Conservation (phyloP, 1,284 basidiomycete genomes). For the Leccinum fallax region DNA sequence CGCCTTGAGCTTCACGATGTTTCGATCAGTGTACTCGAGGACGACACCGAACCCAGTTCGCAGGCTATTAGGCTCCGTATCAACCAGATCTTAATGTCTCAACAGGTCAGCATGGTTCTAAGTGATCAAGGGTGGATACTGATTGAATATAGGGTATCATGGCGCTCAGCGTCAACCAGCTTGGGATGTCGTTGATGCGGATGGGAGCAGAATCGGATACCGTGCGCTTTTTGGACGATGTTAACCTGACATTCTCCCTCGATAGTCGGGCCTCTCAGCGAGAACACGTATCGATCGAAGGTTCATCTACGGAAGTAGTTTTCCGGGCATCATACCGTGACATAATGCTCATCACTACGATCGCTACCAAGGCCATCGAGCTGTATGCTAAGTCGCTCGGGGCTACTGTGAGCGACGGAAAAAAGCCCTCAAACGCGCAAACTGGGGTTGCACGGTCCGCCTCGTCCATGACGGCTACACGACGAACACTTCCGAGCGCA, state of each 20-base stretch:
- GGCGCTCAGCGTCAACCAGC: slow-evolving; percentile 78
- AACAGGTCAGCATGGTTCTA: slow-evolving; percentile 62
- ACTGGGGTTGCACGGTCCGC: slow-evolving; percentile 4
- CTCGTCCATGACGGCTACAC: slow-evolving; percentile 17
- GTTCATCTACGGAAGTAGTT: slow-evolving; percentile 82
- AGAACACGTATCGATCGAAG: slow-evolving; percentile 84
- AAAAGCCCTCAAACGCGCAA: slow-evolving; percentile 13
- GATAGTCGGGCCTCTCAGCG: slow-evolving; percentile 78
- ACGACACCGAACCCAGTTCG: slow-evolving; percentile 78
- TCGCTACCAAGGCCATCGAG: slow-evolving; percentile 87
- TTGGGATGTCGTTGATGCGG: slow-evolving; percentile 93
- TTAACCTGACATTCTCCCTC: slow-evolving; percentile 87
- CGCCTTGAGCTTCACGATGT: slow-evolving; percentile 92
- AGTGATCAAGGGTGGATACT: slow-evolving; percentile 9
- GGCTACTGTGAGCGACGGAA: slow-evolving; percentile 1
- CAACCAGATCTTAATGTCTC: slow-evolving; percentile 86
- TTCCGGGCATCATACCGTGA: slow-evolving; percentile 94
- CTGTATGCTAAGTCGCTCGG: slow-evolving; percentile 44
- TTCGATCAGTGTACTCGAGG: slow-evolving; percentile 87
- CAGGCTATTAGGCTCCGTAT: slow-evolving; percentile 90
- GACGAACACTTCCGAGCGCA: slow-evolving; percentile 51
- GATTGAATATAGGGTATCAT: slow-evolving; percentile 65
- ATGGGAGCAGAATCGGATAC: slow-evolving; percentile 89
- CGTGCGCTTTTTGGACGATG: slow-evolving; percentile 91
- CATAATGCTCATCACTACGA: slow-evolving; percentile 87